Percentiles rank a stretch among this genome's conserved stretches.
Conservation (phyloP, 345 rosid genomes). For the Eucalyptus decipiens region DNA sequence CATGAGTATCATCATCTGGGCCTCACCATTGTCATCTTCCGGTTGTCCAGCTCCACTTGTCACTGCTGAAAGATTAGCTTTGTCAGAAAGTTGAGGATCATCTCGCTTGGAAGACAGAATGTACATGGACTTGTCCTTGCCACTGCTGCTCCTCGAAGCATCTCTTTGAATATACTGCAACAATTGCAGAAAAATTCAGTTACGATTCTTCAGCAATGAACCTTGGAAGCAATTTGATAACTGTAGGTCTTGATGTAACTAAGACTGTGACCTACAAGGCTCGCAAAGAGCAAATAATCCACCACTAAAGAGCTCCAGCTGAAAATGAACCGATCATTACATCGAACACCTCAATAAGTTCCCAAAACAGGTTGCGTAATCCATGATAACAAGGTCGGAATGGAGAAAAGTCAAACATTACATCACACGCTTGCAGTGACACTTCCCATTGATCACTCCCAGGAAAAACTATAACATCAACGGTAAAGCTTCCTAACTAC, state of each 20-base stretch:
- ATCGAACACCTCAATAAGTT: not conserved
- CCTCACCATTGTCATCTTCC: constrained; percentile 43
- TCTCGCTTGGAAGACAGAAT: constrained; percentile 28
- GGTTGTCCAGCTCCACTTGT: constrained; percentile 20
- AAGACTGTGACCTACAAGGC: not conserved
- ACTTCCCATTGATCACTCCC: not conserved
- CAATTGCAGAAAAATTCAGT: not conserved
- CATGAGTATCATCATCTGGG: not conserved
- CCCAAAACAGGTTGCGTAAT: not conserved
- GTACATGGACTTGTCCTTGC: constrained; percentile 37
- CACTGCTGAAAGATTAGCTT: constrained; percentile 9
- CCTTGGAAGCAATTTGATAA: not conserved
- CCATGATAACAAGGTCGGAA: not conserved
- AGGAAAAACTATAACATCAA: not conserved
- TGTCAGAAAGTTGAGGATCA: constrained; percentile 31
- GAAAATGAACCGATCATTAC: not conserved
- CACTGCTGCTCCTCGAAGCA: constrained; percentile 14
- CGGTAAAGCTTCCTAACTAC: not conserved
- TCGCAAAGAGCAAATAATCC: not conserved
- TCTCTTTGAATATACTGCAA: constrained; percentile 51
- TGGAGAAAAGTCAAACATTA: not conserved
- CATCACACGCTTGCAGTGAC: not conserved
- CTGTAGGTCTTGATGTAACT: not conserved
- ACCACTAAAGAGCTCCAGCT: not conserved
- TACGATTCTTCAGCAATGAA: not conserved